phyloP scores from a whole-genome alignment of 306 rosid species.

The Calophaca sinica region DNA sequence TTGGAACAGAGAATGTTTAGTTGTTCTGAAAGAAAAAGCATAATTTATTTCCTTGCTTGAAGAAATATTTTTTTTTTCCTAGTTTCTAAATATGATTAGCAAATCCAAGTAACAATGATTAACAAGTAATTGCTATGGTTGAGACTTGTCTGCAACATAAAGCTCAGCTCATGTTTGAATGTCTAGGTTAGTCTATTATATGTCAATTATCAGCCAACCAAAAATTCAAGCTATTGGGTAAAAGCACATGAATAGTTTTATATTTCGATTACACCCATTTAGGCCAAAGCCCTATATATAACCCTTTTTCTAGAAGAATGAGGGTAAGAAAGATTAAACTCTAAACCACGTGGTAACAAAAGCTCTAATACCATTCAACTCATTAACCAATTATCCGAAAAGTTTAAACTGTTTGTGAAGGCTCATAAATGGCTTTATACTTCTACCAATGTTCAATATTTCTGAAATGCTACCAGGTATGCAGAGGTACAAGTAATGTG shows the following conservation, averaged over 20 bases:
- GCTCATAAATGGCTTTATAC: not conserved
- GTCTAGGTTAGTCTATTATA: conserved; percentile 3
- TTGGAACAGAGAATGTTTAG: conserved; percentile 19
- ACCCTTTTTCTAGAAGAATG: not conserved
- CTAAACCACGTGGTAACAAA: not conserved
- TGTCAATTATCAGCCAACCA: not conserved
- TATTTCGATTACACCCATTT: not conserved
- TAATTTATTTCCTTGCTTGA: not conserved
- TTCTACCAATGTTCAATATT: not conserved
- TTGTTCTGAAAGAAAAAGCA: not conserved
- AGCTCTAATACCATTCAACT: not conserved
- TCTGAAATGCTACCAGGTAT: not conserved
- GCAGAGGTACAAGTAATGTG: not conserved
- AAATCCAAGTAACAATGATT: too few species aligned
- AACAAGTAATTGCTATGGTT: too few species aligned
- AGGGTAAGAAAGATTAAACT: not conserved
- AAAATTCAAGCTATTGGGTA: not conserved
- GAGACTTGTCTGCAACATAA: not conserved
- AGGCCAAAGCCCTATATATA: too few species aligned
- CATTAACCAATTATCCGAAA: not conserved
- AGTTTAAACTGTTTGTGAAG: not conserved
- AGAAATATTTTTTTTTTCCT: not conserved
- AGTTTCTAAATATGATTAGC: too few species aligned
- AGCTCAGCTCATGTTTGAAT: not conserved
- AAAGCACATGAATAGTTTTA: too few species aligned